phyloP scores from a whole-genome alignment of 192 early-diverging fungal species.

The Blastocladiella britannica region DNA sequence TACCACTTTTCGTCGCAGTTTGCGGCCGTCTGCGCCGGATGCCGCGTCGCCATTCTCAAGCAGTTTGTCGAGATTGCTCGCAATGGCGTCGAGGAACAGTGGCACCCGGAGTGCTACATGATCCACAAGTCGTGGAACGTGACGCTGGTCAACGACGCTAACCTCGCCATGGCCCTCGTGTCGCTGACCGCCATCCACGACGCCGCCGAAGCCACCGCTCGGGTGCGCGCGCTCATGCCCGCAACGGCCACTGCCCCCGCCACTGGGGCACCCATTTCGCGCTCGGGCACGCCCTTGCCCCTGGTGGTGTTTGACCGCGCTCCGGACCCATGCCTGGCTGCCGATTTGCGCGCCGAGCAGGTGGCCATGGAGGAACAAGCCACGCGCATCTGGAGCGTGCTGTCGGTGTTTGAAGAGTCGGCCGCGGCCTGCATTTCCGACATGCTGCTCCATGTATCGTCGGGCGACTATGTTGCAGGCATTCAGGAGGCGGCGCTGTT shows the following conservation, averaged over 20 bases:
- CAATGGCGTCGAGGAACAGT: constrained; percentile 56
- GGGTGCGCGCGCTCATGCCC: background rate
- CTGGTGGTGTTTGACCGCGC: too few relatives aligned
- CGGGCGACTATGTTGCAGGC: constrained; percentile 59
- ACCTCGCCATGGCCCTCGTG: constrained; percentile 16
- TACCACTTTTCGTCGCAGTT: constrained; percentile 81
- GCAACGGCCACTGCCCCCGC: too few relatives aligned
- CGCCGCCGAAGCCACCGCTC: background rate
- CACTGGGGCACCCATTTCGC: background rate
- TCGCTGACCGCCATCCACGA: background rate
- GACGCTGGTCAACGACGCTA: background rate
- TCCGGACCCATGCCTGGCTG: background rate
- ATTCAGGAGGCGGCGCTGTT: constrained; percentile 65
- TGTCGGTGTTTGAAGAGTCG: constrained; percentile 90
- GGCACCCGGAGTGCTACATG: constrained; percentile 99
- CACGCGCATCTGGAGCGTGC: constrained; percentile 67
- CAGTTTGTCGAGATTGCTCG: constrained; percentile 87
- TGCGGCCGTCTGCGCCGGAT: constrained; percentile 87
- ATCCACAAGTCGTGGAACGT: constrained; percentile 70
- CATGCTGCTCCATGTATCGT: constrained; percentile 78
- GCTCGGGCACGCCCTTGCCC: background rate
- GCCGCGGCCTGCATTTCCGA: constrained; percentile 86
- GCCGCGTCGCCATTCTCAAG: constrained; percentile 81
- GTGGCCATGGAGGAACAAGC: constrained; percentile 68
- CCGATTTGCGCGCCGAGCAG: constrained; percentile 8